Evolutionary conservation across 345 rosid genomes (phyloP).

Genomic region (Dovyalis caffra): DNA sequence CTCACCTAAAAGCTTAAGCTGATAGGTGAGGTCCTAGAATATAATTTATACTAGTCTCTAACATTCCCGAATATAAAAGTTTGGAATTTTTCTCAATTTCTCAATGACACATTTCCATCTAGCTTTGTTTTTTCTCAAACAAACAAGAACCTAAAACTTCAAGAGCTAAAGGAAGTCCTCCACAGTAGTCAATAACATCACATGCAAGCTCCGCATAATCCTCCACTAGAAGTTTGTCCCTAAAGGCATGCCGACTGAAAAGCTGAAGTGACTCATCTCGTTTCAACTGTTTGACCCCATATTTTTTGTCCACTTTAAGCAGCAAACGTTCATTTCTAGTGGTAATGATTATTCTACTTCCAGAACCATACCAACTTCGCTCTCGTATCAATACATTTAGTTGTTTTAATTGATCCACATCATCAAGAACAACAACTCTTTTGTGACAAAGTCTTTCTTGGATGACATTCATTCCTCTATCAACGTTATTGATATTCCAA

Average conservation of each 20-base stretch:
- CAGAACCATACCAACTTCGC: not conserved
- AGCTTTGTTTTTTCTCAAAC: not conserved
- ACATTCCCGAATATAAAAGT: not conserved
- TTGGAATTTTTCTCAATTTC: too few relatives aligned
- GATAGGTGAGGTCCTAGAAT: too few relatives aligned
- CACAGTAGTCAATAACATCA: not conserved
- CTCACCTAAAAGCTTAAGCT: too few relatives aligned
- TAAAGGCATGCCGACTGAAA: constrained; percentile 14
- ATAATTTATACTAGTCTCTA: too few relatives aligned
- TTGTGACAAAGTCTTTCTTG: not conserved
- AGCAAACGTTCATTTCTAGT: not conserved
- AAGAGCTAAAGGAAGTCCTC: constrained; percentile 16
- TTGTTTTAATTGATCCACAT: constrained; percentile 1
- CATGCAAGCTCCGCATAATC: not conserved
- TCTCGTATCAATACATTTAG: constrained; percentile 3
- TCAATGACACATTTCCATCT: constrained; percentile 3
- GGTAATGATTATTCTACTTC: constrained; percentile 13
- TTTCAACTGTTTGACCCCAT: not conserved
- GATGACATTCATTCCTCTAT: constrained; percentile 3
- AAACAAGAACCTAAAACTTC: constrained; percentile 15
- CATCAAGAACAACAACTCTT: constrained; percentile 20
- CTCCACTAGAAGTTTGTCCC: not conserved
- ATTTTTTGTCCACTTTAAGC: not conserved
- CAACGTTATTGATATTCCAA: not conserved
- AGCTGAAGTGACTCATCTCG: constrained; percentile 1